Evolutionary conservation across 768 basidiomycete genomes (phyloP), one percentile per base, ranked within the genome.

Genomic region (Boletus barrowsii): DNA sequence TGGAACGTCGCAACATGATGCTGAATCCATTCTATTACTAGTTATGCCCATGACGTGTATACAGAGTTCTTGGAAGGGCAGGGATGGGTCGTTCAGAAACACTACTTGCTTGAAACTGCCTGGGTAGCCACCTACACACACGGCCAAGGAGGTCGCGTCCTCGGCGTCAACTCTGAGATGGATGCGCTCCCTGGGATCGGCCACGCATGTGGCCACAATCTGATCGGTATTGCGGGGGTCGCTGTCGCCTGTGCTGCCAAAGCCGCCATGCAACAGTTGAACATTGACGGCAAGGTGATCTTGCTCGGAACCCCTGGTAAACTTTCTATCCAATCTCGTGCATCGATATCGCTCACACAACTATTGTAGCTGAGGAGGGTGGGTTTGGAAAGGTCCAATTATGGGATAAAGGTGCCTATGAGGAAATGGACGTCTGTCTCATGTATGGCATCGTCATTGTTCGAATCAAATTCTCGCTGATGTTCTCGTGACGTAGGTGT

Each of bases 111-210:
- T 22, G 77, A 82, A 30, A 93, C 90, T 0, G 89, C 88, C 3
- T 93, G 90, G 90, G 74, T 78, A n/a, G 90, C 90, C 0, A 79
- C 77, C 2, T 91, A 81, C 60, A 72, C 77, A 15, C 76, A 84
- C 59, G 86, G 87, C 11, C 67, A 73, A 30, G 88, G 87, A 10
- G 88, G 88, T 7, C 78, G 83, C 47, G 83, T 80, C 0, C 80
- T 92, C 32, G 90, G 90, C 0, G 74, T 93, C 54, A 92, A 93
- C 41, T 60, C 89, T 15, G 90, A 92, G 79, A 84, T 86, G 83
- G 83, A 85, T 51, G 86, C 85, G 2, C 72, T 87, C 11, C 70
- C 70, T 17, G 73, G 80, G 0, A 75, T 85, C 37, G 83, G 87
- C 0, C 87, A 88, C 58, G 87, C 86, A 1, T 92, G 90, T 62